phyloP scores from a whole-genome alignment of 352 stramenopile genomes.

The Phytopythium helicoides region DNA sequence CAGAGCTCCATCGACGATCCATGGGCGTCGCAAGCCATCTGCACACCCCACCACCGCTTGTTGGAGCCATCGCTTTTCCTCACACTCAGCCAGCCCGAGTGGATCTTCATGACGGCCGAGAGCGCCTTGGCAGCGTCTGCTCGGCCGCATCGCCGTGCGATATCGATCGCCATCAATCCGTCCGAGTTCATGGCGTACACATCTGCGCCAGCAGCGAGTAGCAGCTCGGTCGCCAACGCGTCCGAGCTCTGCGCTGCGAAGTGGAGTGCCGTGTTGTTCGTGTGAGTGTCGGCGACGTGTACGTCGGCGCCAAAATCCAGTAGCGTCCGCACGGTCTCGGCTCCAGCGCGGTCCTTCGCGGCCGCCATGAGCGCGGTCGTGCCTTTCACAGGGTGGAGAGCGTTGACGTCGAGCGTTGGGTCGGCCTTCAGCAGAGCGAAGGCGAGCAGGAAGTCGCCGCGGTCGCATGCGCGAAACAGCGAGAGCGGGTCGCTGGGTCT shows the following conservation, averaged over 20 bases:
- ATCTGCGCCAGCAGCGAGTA: conserved; percentile 46
- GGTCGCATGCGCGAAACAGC: conserved; percentile 1
- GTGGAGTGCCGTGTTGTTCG: conserved; percentile 54
- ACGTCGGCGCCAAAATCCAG: conserved; percentile 53
- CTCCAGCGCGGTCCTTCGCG: conserved; percentile 29
- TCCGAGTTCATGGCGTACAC: conserved; percentile 35
- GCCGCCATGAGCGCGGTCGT: conserved; percentile 62
- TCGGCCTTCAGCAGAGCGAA: background rate
- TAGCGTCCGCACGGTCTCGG: conserved; percentile 38
- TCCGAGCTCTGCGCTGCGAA: conserved; percentile 51
- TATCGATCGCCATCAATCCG: conserved; percentile 48
- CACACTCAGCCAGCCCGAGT: conserved; percentile 48
- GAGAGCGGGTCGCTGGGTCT: background rate
- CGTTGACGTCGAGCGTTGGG: conserved; percentile 9
- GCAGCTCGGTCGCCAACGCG: conserved; percentile 32
- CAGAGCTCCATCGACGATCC: conserved; percentile 33
- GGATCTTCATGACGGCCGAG: conserved; percentile 30
- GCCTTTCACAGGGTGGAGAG: conserved; percentile 30
- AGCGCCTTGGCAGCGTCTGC: conserved; percentile 14
- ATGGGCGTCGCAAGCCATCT: conserved; percentile 32
- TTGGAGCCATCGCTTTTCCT: conserved; percentile 22
- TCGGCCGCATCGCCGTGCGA: conserved; percentile 26
- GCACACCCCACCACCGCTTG: conserved; percentile 47
- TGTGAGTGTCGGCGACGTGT: conserved; percentile 20
- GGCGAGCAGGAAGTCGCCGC: background rate